Evolutionary conservation across 1,139 yeast genomes (phyloP).

Genomic region (Yamadazyma kanchanaburiensis): DNA sequence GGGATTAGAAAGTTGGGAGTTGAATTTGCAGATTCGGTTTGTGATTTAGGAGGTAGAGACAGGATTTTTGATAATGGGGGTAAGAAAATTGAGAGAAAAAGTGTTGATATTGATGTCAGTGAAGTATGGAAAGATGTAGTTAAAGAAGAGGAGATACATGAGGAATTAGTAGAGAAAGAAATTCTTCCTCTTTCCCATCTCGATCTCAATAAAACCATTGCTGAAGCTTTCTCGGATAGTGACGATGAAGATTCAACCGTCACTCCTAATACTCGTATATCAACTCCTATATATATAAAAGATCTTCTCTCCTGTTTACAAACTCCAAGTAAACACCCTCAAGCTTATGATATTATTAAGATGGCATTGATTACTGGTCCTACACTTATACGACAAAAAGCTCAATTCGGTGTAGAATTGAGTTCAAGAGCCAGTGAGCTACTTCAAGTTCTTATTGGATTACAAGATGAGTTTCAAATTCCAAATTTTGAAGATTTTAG

Average conservation of each 20-base stretch:
- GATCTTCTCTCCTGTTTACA: conserved; percentile 56
- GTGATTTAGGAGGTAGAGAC: conserved; percentile 28
- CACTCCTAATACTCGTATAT: conserved; percentile 31
- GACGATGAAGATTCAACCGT: conserved; percentile 47
- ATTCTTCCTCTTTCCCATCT: not conserved
- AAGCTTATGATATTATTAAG: conserved; percentile 49
- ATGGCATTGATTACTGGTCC: conserved; percentile 55
- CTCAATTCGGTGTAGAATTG: conserved; percentile 53
- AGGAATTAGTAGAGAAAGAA: not conserved
- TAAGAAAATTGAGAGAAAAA: no score
- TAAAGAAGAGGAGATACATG: conserved; percentile 9
- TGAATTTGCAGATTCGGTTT: conserved; percentile 43
- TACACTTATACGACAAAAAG: conserved; percentile 52
- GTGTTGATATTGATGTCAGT: not conserved
- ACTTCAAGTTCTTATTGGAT: conserved; percentile 41
- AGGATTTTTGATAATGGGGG: conserved; percentile 29
- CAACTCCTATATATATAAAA: conserved; percentile 58
- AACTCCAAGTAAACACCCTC: conserved; percentile 38
- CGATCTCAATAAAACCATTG: not conserved
- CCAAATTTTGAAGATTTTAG: conserved; percentile 48
- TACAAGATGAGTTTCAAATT: conserved; percentile 49
- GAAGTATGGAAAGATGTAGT: not conserved
- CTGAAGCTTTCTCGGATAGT: conserved; percentile 33
- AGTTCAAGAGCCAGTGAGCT: conserved; percentile 45
- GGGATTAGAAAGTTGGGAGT: conserved; percentile 43